Evolutionary conservation across 805 yeast species (phyloP).

Genomic region (Zygosaccharomyces rouxii): DNA sequence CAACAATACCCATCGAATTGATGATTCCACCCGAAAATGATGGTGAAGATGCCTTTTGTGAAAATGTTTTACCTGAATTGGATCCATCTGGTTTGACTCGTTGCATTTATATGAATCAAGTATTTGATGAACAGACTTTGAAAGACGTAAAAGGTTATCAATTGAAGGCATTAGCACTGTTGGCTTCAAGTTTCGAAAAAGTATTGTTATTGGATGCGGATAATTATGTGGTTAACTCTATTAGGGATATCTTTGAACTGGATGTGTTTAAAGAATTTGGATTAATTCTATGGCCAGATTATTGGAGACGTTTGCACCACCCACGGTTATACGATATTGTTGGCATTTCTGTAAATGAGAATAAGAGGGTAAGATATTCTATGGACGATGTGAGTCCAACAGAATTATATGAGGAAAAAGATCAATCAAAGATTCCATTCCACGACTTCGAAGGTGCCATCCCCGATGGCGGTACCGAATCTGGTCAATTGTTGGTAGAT

Average conservation of each 20-base stretch:
- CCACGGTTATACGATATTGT: conserved; percentile 71
- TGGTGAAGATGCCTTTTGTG: conserved; percentile 58
- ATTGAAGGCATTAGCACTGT: conserved; percentile 61
- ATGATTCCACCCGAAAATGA: conserved; percentile 65
- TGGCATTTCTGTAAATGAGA: conserved; percentile 45
- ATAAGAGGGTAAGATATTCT: conserved; percentile 36
- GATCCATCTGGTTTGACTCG: conserved; percentile 41
- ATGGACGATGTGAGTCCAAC: conserved; percentile 36
- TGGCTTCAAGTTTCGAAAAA: conserved; percentile 69
- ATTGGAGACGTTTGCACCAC: conserved; percentile 79
- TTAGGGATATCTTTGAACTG: conserved; percentile 54
- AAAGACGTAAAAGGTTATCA: conserved; percentile 56
- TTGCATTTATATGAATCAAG: conserved; percentile 60
- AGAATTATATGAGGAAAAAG: conserved; percentile 21
- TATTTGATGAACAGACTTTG: conserved; percentile 47
- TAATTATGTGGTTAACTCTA: conserved; percentile 62
- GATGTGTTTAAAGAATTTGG: conserved; percentile 53
- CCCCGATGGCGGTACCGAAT: conserved; percentile 68
- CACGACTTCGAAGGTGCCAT: conserved; percentile 61
- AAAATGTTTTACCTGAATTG: conserved; percentile 49
- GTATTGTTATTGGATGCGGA: conserved; percentile 73
- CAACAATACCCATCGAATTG: conserved; percentile 70
- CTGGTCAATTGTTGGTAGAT: conserved; percentile 65
- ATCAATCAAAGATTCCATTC: conserved; percentile 38
- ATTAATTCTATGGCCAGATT: conserved; percentile 75